A percentile compares a stretch with the other conserved stretches of the same genome.
phyloP scores from a whole-genome alignment of 176 grass and related monocot species.

The Zoysia pacifica region DNA sequence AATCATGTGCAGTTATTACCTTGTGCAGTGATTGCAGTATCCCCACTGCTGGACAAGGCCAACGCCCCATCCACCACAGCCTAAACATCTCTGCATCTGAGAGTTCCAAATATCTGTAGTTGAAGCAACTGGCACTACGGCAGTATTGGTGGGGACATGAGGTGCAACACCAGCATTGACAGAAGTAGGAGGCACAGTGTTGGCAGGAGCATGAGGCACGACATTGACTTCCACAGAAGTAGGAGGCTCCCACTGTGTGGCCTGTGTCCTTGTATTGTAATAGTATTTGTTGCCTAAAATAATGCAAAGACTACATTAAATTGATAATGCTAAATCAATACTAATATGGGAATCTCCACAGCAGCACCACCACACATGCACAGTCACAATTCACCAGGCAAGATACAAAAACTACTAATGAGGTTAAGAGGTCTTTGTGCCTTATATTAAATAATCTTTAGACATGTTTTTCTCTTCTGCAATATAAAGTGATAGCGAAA shows the following conservation, averaged over 20 bases:
- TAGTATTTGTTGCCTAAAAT: conserved; percentile 86
- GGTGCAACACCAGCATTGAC: background rate
- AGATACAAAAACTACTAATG: background rate
- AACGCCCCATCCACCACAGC: conserved; percentile 94
- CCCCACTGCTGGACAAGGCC: conserved; percentile 87
- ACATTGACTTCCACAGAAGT: conserved; percentile 37
- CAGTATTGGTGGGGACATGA: conserved; percentile 14
- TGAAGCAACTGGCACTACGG: conserved; percentile 23
- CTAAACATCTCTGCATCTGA: conserved; percentile 77
- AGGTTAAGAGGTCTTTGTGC: background rate
- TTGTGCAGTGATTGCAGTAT: conserved; percentile 96
- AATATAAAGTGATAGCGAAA: background rate
- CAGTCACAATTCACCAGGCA: background rate
- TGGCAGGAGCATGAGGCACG: conserved; percentile 31
- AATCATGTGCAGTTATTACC: conserved; percentile 44
- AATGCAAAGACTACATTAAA: conserved; percentile 20
- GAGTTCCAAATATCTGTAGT: conserved; percentile 49
- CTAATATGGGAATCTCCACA: background rate
- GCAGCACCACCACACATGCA: background rate
- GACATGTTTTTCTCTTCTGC: background rate
- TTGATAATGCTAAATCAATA: background rate
- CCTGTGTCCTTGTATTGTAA: conserved; percentile 80
- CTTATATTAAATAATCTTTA: conserved; percentile 1
- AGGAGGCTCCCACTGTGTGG: conserved; percentile 85
- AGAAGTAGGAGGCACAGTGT: conserved; percentile 10